phyloP scores from a whole-genome alignment of 1,284 basidiomycete genomes.

The Neolentinus lepideus region DNA sequence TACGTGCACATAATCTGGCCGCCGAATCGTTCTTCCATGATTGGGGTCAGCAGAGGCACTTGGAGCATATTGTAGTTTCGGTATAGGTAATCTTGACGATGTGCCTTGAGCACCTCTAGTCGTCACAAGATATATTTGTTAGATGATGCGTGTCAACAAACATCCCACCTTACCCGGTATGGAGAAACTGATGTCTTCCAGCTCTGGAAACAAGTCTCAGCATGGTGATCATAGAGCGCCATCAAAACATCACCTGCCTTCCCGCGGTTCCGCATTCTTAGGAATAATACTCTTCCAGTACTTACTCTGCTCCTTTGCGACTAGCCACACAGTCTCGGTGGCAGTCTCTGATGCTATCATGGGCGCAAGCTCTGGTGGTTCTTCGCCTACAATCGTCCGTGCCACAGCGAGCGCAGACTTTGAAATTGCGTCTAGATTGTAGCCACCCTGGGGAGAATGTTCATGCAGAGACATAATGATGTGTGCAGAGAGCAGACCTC shows the following conservation, averaged over 20 bases:
- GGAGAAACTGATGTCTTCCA: slow-evolving; percentile 52
- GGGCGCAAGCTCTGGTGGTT: slow-evolving; percentile 67
- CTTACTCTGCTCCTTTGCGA: slow-evolving; percentile 80
- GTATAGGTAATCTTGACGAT: slow-evolving; percentile 76
- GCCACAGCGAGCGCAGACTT: slow-evolving; percentile 85
- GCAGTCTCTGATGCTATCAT: slow-evolving; percentile 71
- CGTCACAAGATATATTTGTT: neutral
- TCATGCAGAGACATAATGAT: neutral
- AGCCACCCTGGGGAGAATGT: slow-evolving; percentile 69
- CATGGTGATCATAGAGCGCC: neutral
- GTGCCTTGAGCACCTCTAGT: slow-evolving; percentile 75
- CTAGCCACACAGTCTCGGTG: slow-evolving; percentile 83
- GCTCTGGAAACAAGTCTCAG: slow-evolving; percentile 28
- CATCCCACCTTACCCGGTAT: slow-evolving; percentile 45
- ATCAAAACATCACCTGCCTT: slow-evolving; percentile 36
- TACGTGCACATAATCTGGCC: slow-evolving; percentile 85
- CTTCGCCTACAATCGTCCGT: slow-evolving; percentile 78
- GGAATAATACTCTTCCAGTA: slow-evolving; percentile 87
- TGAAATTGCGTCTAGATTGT: slow-evolving; percentile 88
- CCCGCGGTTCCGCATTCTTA: slow-evolving; percentile 71
- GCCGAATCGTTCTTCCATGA: slow-evolving; percentile 63
- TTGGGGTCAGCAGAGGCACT: slow-evolving; percentile 65
- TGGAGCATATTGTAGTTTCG: slow-evolving; percentile 69
- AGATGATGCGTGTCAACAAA: neutral
- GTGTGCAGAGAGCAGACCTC: slow-evolving; percentile 53